Conservation (phyloP, 371 early-diverging fungal species). For the Saksenaea oblongispora region DNA sequence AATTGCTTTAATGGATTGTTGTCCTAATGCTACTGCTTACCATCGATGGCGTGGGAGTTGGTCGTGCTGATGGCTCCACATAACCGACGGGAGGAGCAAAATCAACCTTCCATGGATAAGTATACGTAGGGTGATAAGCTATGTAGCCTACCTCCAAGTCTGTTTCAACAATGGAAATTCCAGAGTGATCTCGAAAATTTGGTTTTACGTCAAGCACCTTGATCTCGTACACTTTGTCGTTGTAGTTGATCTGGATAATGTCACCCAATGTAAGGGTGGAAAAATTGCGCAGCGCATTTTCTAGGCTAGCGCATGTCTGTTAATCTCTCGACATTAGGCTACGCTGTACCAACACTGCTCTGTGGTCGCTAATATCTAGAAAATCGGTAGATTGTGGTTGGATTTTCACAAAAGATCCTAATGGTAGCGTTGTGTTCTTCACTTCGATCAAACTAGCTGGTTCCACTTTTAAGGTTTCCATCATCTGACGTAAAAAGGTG, state of each 20-base stretch:
- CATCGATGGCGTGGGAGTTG: conserved; percentile 42
- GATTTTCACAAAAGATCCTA: conserved; percentile 95
- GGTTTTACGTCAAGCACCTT: conserved; percentile 94
- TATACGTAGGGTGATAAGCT: not conserved
- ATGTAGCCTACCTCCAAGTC: conserved; percentile 83
- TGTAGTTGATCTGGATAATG: conserved; percentile 92
- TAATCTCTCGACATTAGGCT: not conserved
- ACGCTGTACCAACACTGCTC: conserved; percentile 78
- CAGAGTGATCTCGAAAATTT: conserved; percentile 54
- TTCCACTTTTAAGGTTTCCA: conserved; percentile 81
- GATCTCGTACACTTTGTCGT: conserved; percentile 87
- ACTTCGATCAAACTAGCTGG: conserved; percentile 82
- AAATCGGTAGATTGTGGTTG: conserved; percentile 98
- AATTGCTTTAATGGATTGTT: not conserved
- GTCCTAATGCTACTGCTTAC: conserved; percentile 23
- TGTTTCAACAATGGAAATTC: conserved; percentile 97
- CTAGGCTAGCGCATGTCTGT: conserved; percentile 69
- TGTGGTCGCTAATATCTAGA: conserved; percentile 97
- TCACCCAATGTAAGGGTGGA: conserved; percentile 95
- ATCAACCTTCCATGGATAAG: conserved; percentile 67
- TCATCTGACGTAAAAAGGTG: conserved; percentile 69
- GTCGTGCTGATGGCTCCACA: conserved; percentile 73
- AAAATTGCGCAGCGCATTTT: conserved; percentile 95
- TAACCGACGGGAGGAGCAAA: conserved; percentile 99
- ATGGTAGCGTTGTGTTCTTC: conserved; percentile 77